Evolutionary conservation across 2,329 filamentous ascomycete genomes (phyloP), one percentile per base, ranked within the genome.

Genomic region (Sporothrix globosa): DNA sequence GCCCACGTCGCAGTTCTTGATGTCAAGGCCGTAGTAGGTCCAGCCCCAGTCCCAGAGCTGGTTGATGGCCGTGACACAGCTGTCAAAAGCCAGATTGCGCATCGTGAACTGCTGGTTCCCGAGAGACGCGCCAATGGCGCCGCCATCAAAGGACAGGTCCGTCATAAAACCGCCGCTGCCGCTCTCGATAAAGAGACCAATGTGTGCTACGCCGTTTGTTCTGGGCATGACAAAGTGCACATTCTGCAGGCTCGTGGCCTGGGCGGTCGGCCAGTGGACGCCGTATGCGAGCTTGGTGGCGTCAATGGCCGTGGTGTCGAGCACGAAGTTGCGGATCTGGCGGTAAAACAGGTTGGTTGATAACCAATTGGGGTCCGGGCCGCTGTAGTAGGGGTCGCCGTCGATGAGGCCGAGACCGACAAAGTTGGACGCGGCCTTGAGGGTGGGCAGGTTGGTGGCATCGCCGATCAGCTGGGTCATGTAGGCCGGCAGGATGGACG

Each of bases 41-140:
- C 89, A 93, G 39, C 87, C 86, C 90, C 90, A 93, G 79, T 91
- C 86, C 90, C 91, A 92, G 73, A 90, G 86, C 79, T 91, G 86
- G 76, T 85, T 87, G 68, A 92, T 86, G 63, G 87, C 86, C 9
- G 88, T 91, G 73, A 87, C 83, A 78, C 87, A 88, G 76, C 84
- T 82, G 74, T 88, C 87, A 81, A 92, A 92, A 19, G 83, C 85
- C 67, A 92, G 74, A 77, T 91, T 90, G 56, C 88, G 84, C 73
- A 88, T 88, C 2, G 89, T 91, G 76, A 91, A 92, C 77, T 92
- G 90, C 70, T 91, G 83, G 77, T 91, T 90, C 21, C 87, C 86
- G 80, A 91, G 84, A 73, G 87, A 88, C 61, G 88, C 87, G 73
- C 89, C 89, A 19, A 82, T 81, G 3, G 83, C 83, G 72, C 87